These are phyloP conservation scores for Phialemoniopsis sp. DNA, from an alignment of 2,329 filamentous ascomycete genomes.

Conservation along the genomic window DNA sequence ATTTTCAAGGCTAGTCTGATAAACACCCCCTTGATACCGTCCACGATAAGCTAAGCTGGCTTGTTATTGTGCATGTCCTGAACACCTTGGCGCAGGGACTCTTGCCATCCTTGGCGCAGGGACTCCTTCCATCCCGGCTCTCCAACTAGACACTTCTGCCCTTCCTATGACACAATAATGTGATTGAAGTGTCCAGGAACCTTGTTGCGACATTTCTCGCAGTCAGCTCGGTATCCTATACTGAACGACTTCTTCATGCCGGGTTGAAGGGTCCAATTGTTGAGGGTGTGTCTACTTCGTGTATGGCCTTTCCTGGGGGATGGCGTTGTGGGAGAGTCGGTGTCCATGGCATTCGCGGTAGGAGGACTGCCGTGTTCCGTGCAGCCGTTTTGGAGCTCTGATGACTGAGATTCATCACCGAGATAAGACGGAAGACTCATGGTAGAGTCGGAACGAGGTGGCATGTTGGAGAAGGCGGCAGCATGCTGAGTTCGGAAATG, in stretches of 20 bases:
- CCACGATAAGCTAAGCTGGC: too few relatives aligned
- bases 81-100: not conserved
- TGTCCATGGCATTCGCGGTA: conserved; percentile 20
- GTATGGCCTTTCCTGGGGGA: conserved; percentile 50
- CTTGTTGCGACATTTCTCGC: conserved; percentile 71
- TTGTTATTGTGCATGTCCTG: not conserved
- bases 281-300: conserved; percentile 55
- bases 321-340: conserved; percentile 40
- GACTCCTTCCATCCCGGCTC: not conserved
- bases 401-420: not conserved
- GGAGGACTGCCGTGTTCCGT: conserved; percentile 31
- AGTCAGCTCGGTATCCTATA: conserved; percentile 75
- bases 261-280: conserved; percentile 56
- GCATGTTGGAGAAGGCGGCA: conserved; percentile 1
- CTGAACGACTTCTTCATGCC: conserved; percentile 69
- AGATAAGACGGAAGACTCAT: not conserved
- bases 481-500: not conserved
- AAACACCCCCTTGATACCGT: too few relatives aligned
- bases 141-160: not conserved
- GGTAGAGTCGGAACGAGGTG: not conserved
- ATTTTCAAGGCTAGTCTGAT: too few relatives aligned
- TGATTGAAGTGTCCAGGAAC: conserved; percentile 80
- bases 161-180: conserved; percentile 60
- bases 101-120: not conserved
- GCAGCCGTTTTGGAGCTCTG: conserved; percentile 13